Conservation (phyloP, 1,284 basidiomycete species). For the Marasmius fiardii region DNA sequence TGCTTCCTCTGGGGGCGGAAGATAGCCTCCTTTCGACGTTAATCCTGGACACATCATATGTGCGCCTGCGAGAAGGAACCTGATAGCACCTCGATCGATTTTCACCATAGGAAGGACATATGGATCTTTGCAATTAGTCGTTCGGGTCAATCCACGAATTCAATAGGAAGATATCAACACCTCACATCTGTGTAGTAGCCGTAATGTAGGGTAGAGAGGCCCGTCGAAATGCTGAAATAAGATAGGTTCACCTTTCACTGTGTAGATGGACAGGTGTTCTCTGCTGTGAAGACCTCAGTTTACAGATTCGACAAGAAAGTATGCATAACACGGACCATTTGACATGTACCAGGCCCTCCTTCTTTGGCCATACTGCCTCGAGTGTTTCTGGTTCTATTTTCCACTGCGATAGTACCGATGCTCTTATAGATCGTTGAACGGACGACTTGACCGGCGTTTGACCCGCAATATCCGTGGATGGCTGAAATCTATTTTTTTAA, state of each 20-base stretch:
- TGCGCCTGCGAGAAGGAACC: slow-evolving; percentile 90
- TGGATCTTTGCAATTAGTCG: slow-evolving; percentile 69
- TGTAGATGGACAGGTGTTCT: slow-evolving; percentile 94
- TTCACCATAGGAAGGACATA: slow-evolving; percentile 85
- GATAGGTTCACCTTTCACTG: slow-evolving; percentile 81
- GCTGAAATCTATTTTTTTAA: slow-evolving; percentile 63
- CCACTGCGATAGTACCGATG: slow-evolving; percentile 81
- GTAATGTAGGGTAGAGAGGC: slow-evolving; percentile 85
- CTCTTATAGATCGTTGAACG: slow-evolving; percentile 87
- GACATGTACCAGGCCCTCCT: slow-evolving; percentile 88
- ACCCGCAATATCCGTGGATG: slow-evolving; percentile 85
- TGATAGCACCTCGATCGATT: slow-evolving; percentile 96
- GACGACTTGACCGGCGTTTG: slow-evolving; percentile 97
- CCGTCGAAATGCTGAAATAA: slow-evolving; percentile 99
- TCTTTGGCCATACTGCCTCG: slow-evolving; percentile 98
- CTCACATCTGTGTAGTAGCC: slow-evolving; percentile 89
- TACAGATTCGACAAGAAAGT: not conserved
- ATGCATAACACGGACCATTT: slow-evolving; percentile 76
- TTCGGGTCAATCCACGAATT: slow-evolving; percentile 7
- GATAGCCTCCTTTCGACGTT: slow-evolving; percentile 86
- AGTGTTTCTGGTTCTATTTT: slow-evolving; percentile 78
- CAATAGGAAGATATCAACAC: no score
- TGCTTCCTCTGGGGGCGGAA: slow-evolving; percentile 74
- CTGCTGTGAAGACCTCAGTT: slow-evolving; percentile 50
- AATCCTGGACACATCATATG: slow-evolving; percentile 98